These are phyloP conservation scores for Moesziomyces parantarcticus DNA, from an alignment of 1,284 basidiomycete genomes.

Conservation along the genomic window DNA sequence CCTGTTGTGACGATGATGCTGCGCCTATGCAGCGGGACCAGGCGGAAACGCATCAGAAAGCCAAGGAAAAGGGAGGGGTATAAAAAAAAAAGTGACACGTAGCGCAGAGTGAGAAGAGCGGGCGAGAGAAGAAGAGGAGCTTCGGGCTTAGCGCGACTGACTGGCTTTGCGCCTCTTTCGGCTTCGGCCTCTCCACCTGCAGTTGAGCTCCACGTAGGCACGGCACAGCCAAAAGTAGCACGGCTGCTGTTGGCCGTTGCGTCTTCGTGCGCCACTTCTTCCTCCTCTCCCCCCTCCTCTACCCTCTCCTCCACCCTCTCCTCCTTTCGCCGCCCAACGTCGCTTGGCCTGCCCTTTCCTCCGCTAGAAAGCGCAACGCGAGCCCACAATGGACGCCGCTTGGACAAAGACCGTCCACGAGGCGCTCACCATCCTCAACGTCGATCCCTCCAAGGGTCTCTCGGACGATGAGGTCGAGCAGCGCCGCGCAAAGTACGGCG, in stretches of 20 bases:
- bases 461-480: constrained; percentile 47
- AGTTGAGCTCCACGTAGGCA: neutral
- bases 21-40: neutral
- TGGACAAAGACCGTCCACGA: constrained; percentile 62
- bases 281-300: neutral
- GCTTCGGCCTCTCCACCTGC: neutral
- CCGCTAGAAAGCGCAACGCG: neutral
- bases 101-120: neutral
- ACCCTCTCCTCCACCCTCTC: neutral
- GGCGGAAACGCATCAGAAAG: neutral
- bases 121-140: too few relatives aligned
- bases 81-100: neutral
- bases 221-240: neutral
- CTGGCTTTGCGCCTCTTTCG: neutral
- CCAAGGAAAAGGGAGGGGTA: neutral
- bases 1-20: too few relatives aligned
- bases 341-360: neutral
- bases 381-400: constrained; percentile 56
- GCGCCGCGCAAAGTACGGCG: constrained; percentile 48
- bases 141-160: too few relatives aligned
- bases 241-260: neutral
- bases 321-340: neutral
- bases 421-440: constrained; percentile 52
- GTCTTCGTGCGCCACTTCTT: too few relatives aligned
- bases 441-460: constrained; percentile 58